phyloP scores from a whole-genome alignment of 2,329 filamentous ascomycete genomes.

The Diaporthe batatas region DNA sequence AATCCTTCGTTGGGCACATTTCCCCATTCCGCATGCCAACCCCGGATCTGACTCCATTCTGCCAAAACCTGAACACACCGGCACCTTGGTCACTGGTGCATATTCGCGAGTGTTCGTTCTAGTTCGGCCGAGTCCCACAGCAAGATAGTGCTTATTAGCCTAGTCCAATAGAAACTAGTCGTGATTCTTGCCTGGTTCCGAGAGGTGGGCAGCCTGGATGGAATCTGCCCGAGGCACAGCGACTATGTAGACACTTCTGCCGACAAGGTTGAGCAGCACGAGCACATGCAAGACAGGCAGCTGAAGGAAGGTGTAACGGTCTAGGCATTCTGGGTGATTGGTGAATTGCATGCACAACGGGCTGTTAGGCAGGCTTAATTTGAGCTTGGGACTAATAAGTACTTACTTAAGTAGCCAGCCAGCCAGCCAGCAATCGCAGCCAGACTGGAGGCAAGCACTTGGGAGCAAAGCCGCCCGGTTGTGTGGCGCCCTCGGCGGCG shows the following conservation, averaged over 20 bases:
- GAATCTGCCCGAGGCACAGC: neutral
- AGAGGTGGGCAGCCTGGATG: slow-evolving; percentile 12
- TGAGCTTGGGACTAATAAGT: slow-evolving; percentile 35
- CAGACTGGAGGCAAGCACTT: slow-evolving; percentile 19
- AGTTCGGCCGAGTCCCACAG: slow-evolving; percentile 20
- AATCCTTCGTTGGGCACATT: slow-evolving; percentile 12
- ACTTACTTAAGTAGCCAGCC: no score
- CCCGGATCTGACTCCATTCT: slow-evolving; percentile 27
- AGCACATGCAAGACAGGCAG: slow-evolving; percentile 39
- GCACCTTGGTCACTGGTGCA: neutral
- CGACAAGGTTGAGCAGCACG: neutral
- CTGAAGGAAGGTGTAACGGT: slow-evolving; percentile 28
- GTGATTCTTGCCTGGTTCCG: neutral
- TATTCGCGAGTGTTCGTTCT: slow-evolving; percentile 4
- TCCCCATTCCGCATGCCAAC: neutral
- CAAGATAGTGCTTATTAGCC: slow-evolving; percentile 29
- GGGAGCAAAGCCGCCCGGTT: slow-evolving; percentile 15
- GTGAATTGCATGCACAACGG: slow-evolving; percentile 1
- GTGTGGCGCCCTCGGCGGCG: slow-evolving; percentile 35
- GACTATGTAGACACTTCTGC: slow-evolving; percentile 21
- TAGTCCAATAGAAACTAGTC: slow-evolving; percentile 2
- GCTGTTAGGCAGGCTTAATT: slow-evolving; percentile 21
- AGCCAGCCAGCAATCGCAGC: slow-evolving; percentile 17
- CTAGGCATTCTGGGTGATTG: slow-evolving; percentile 19
- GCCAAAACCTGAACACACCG: neutral